Conservation (phyloP, 108 stramenopile genomes). For the Skeletonema marinoi region DNA sequence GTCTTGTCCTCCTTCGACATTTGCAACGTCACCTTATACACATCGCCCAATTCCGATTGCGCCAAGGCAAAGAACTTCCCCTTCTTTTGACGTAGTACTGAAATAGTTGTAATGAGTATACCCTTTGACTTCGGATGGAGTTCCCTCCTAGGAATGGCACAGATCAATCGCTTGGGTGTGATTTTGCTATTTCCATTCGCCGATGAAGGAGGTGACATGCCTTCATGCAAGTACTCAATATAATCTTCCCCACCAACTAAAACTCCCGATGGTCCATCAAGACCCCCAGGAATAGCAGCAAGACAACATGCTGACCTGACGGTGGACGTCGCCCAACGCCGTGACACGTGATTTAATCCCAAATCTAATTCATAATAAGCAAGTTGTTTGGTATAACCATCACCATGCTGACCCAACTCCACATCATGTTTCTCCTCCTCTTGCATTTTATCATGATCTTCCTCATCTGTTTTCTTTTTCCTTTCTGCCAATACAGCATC, state of each 20-base stretch:
- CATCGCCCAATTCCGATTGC: slow-evolving; percentile 96
- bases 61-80: slow-evolving; percentile 93
- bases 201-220: slow-evolving; percentile 41
- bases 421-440: slow-evolving; percentile 16
- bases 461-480: slow-evolving; percentile 25
- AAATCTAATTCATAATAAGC: slow-evolving; percentile 98
- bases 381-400: slow-evolving; percentile 59
- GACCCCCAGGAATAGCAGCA: slow-evolving; percentile 92
- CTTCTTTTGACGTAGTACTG: slow-evolving; percentile 89
- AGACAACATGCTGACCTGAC: slow-evolving; percentile 85
- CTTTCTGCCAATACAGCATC: slow-evolving; percentile 44
- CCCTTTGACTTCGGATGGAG: slow-evolving; percentile 78
- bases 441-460: slow-evolving; percentile 38
- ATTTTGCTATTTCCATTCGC: neutral
- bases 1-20: slow-evolving; percentile 63
- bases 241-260: slow-evolving; percentile 95
- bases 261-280: slow-evolving; percentile 93
- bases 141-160: slow-evolving; percentile 82
- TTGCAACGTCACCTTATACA: slow-evolving; percentile 90
- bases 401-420: slow-evolving; percentile 23
- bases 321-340: slow-evolving; percentile 81
- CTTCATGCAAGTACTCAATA: slow-evolving; percentile 91
- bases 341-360: slow-evolving; percentile 97
- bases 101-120: slow-evolving; percentile 80
- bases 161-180: slow-evolving; percentile 43